Base-by-base conservation (phyloP, 1,284 basidiomycete genomes). In the Puccinia horiana region DNA sequence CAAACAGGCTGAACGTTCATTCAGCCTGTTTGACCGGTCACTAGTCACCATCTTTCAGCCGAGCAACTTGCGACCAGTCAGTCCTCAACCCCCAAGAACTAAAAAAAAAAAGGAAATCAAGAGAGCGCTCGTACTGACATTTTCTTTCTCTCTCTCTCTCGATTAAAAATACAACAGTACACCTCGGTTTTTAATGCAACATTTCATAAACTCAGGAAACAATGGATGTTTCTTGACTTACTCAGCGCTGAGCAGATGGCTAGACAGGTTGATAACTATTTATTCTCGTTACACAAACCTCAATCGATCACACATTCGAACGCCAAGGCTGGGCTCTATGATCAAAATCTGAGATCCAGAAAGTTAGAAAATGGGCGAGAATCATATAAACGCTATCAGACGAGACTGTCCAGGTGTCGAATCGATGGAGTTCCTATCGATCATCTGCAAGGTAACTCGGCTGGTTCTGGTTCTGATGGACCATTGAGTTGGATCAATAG, bases 401-500 rank as follows among this genome's bases (percentile, higher is more conserved):
- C 81, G 3, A 35, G 63, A 20, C 84, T 95, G 94, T 93, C 96
- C 8, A 93, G 96, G 63, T 92, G 98, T 87, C 92, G 96, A 18
- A 95, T 99, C 82, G 96, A 99, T 86, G 96, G 97, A 29, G 92
- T 99, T 74, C 96, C 94, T 83, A 92, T 99, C 85, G 97, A 99
- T 88, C 96, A 99, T 86, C 89, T 98, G 63, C 94, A 98, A 88
- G 73, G 52, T 18, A 75, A 58, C 40, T 92, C 92, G 75, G 92
- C 93, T 75, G 91, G 92, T 1, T 6, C 26, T 49, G 92, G 92
- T 5, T 90, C 91, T 83, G 92, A 92, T 83, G 95, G 96, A 0
- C 95, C 96, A 4, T 92, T 98, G 83, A 94, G 94, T 4, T 99
- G 97, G 96, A 95, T 99, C 84, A 93, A 93, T 0, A 94, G 95